Conservation (phyloP, 768 basidiomycete species). For the Fomitopsis pulvina region DNA sequence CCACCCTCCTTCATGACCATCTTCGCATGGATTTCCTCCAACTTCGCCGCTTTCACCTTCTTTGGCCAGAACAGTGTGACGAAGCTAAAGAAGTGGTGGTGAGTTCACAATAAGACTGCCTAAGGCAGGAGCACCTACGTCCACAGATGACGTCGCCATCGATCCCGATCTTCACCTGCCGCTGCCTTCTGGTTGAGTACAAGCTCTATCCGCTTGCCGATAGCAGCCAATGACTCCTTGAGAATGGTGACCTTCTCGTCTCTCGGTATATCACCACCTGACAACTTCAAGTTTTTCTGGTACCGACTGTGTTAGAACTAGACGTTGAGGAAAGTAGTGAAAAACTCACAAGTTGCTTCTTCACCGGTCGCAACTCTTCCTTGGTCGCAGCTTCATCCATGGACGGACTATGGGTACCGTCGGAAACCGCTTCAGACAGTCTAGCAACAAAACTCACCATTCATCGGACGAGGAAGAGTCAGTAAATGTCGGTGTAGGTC, state of each 20-base stretch:
- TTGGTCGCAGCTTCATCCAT: constrained; percentile 94
- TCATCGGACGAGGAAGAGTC: constrained; percentile 91
- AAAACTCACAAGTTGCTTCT: constrained; percentile 79
- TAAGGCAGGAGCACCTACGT: constrained; percentile 55
- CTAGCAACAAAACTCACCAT: constrained; percentile 51
- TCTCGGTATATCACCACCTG: constrained; percentile 87
- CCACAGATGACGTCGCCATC: constrained; percentile 95
- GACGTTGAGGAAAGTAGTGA: neutral
- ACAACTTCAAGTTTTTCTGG: constrained; percentile 94
- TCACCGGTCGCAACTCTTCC: constrained; percentile 92
- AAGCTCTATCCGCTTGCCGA: constrained; percentile 85
- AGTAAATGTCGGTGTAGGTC: constrained; percentile 95
- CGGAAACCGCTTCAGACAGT: constrained; percentile 3
- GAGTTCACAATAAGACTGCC: neutral
- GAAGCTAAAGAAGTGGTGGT: constrained; percentile 46
- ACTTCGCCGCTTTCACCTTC: constrained; percentile 88
- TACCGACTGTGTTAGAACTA: too few species aligned
- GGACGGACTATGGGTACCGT: constrained; percentile 54
- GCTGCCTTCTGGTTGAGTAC: constrained; percentile 73
- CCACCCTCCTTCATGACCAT: constrained; percentile 83
- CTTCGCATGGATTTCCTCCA: constrained; percentile 94
- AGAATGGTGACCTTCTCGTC: constrained; percentile 95
- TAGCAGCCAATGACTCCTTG: constrained; percentile 91
- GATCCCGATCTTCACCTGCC: constrained; percentile 73
- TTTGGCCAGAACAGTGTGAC: constrained; percentile 97